phyloP scores from a whole-genome alignment of 192 early-diverging fungal genomes.

The Rhizophagus clarus region DNA sequence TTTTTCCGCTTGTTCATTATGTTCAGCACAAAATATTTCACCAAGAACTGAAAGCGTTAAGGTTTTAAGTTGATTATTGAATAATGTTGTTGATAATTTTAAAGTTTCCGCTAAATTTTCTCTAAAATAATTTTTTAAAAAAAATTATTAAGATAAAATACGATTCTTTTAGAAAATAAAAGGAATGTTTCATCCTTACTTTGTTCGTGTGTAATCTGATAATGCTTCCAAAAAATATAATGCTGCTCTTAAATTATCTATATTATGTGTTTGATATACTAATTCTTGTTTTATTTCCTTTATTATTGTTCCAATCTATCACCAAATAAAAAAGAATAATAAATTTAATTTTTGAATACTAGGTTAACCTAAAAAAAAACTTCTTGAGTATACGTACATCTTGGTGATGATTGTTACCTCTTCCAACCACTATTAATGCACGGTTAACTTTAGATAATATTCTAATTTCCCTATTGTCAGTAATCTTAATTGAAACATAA shows the following conservation, averaged over 20 bases:
- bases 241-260: slow-evolving; percentile 8
- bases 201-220: slow-evolving; percentile 3
- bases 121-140: slow-evolving; percentile 27
- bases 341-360: neutral
- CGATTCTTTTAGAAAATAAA: neutral
- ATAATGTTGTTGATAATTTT: slow-evolving; percentile 34
- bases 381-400: neutral
- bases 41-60: slow-evolving; percentile 43
- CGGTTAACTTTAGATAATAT: slow-evolving; percentile 18
- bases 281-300: slow-evolving; percentile 31
- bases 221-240: slow-evolving; percentile 23
- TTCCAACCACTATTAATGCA: slow-evolving; percentile 14
- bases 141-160: neutral
- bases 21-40: slow-evolving; percentile 39
- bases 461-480: slow-evolving; percentile 1
- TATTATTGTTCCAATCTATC: slow-evolving; percentile 10
- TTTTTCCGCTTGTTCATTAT: slow-evolving; percentile 52
- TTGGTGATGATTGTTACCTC: neutral
- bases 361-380: neutral
- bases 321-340: neutral
- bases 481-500: neutral
- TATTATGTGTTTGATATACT: slow-evolving; percentile 35
- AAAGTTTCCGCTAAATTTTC: slow-evolving; percentile 47
- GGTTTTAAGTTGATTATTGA: slow-evolving; percentile 45
- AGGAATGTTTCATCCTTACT: neutral